phyloP scores from a whole-genome alignment of 495 filamentous ascomycete genomes.

The Penicillium bialowiezense region DNA sequence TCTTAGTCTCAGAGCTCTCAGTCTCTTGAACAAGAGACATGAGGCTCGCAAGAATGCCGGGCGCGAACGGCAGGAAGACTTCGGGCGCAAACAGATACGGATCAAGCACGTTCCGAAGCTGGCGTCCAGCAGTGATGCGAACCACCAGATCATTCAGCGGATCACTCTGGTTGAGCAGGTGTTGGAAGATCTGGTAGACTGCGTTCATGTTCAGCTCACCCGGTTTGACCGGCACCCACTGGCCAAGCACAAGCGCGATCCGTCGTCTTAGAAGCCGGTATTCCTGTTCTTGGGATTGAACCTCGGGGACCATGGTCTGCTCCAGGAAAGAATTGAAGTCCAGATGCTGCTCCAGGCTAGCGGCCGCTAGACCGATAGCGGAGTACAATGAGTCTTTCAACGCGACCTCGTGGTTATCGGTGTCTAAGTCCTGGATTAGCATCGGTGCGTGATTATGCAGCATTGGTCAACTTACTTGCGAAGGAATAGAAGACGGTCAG shows the following conservation, averaged over 20 bases:
- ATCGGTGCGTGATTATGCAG: not conserved
- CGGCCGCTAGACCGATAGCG: constrained; percentile 81
- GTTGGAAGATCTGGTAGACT: constrained; percentile 87
- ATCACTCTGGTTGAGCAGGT: constrained; percentile 77
- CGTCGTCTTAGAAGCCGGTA: constrained; percentile 86
- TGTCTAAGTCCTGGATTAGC: constrained; percentile 28
- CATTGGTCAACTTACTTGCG: constrained; percentile 48
- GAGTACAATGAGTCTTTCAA: constrained; percentile 93
- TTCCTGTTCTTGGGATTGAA: constrained; percentile 68
- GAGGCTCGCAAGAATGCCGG: constrained; percentile 62
- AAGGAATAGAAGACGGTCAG: constrained; percentile 74
- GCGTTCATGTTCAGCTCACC: constrained; percentile 59
- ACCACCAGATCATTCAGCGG: constrained; percentile 86
- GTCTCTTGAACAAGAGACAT: constrained; percentile 76
- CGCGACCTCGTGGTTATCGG: constrained; percentile 65
- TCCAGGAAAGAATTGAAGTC: constrained; percentile 81
- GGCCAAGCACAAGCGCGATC: constrained; percentile 80
- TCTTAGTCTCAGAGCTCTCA: constrained; percentile 80
- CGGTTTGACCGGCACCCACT: constrained; percentile 81
- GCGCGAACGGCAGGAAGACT: constrained; percentile 69
- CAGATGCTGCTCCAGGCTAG: constrained; percentile 64
- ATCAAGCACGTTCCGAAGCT: constrained; percentile 74
- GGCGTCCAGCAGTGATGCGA: constrained; percentile 82
- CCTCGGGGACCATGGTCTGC: constrained; percentile 71
- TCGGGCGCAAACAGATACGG: constrained; percentile 76